Base-by-base conservation (phyloP, 1,139 yeast species). In the Yamadazyma diospyri region DNA sequence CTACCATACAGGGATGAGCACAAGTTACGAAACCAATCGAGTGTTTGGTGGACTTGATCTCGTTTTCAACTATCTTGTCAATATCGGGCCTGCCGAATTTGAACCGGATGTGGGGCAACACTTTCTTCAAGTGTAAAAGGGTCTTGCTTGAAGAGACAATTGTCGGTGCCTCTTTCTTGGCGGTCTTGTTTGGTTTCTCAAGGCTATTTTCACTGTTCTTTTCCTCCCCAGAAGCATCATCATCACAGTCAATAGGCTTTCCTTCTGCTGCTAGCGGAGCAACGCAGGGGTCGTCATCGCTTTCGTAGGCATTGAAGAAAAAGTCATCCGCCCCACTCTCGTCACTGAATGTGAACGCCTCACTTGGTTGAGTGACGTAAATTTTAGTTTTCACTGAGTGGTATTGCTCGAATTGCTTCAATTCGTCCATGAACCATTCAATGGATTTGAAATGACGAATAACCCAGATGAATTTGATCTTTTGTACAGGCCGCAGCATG, bases 401-500 rank as follows among this genome's bases (percentile, higher is more conserved):
- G 22, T 43, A 41, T 10, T 44, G 34, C 18, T 47, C 39, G 34
- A 72, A 45, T 9, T 47, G 46, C 19, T 47, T 39, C 24, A 76
- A 50, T 44, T 76, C 78, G n/a, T 63, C 59, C 30, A 46, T 50
- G 47, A 74, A 73, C 76, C 78, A 72, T 3, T 49, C 44, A 23
- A 74, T 44, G 2, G 69, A 52, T 19, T 53, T 55, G 29, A 53
- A 51, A 36, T 67, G 69, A 32, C 70, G 58, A 6, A 72, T 57
- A n/a, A 69, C 57, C 83, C 83, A 77, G 15, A 44, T 33, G 21
- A 50, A 41, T 35, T 46, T 48, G 17, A 41, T 35, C 13, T 19
- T 14, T 68, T 17, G 38, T 3, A 37, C 33, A 6, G 28, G 28
- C 3, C 11, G 6, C 4, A n/a, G 20, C 3, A 5, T 7, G n/a